Percentiles rank a stretch among this genome's conserved stretches.
phyloP scores from a whole-genome alignment of 2,329 filamentous ascomycete genomes.

The Truncatella angustata region DNA sequence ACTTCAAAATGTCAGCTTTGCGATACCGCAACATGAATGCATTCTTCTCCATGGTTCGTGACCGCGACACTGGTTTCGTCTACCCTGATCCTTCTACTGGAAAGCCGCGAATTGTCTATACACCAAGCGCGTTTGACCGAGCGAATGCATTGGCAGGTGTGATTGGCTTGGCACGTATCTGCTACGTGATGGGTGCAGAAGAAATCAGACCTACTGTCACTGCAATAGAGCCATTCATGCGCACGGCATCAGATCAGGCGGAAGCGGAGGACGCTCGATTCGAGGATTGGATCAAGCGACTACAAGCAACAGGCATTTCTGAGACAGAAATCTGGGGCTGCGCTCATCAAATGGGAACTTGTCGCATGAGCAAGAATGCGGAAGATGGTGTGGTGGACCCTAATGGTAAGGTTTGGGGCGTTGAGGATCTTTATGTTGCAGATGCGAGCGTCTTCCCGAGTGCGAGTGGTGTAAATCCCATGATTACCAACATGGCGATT shows the following conservation, averaged over 20 bases:
- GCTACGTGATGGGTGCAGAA: constrained; percentile 70
- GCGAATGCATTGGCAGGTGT: constrained; percentile 69
- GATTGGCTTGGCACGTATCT: constrained; percentile 68
- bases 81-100: constrained; percentile 67
- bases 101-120: constrained; percentile 65
- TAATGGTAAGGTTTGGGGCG: constrained; percentile 62
- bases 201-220: constrained; percentile 68
- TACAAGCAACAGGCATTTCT: constrained; percentile 47
- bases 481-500: constrained; percentile 72
- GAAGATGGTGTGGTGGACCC: constrained; percentile 55
- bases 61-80: constrained; percentile 71
- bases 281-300: constrained; percentile 52
- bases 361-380: constrained; percentile 60
- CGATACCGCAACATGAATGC: constrained; percentile 65
- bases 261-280: constrained; percentile 55
- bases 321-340: constrained; percentile 54
- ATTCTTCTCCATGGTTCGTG: constrained; percentile 71
- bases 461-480: constrained; percentile 74
- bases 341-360: constrained; percentile 77
- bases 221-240: constrained; percentile 59
- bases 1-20: constrained; percentile 68
- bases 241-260: constrained; percentile 14
- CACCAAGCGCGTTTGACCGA: constrained; percentile 66
- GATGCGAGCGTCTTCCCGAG: constrained; percentile 73
- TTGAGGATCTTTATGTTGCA: constrained; percentile 62